Conservation (phyloP, 306 rosid genomes). For the Vachellia pachyceras region DNA sequence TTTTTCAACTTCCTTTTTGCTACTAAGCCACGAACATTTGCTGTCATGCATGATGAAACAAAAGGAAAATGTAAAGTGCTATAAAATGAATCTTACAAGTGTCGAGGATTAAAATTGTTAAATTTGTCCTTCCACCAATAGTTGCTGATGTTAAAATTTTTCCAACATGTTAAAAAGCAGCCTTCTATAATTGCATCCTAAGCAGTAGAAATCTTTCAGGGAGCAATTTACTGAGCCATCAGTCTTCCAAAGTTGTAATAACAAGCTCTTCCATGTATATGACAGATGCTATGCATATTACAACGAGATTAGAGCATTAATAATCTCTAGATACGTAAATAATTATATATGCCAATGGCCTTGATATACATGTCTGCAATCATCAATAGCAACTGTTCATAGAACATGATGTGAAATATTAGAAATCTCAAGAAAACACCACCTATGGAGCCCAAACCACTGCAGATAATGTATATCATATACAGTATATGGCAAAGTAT, state of each 20-base stretch:
- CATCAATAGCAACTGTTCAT: slow-evolving; percentile 7
- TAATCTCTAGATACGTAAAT: slow-evolving; percentile 3
- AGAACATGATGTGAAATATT: slow-evolving; percentile 16
- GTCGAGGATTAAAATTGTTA: slow-evolving; percentile 29
- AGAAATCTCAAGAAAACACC: neutral
- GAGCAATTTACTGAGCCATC: neutral
- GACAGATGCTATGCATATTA: slow-evolving; percentile 1
- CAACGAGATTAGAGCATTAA: neutral
- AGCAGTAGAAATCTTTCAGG: neutral
- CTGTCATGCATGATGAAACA: slow-evolving; percentile 54
- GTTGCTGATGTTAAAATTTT: neutral
- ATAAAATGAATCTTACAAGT: slow-evolving; percentile 6
- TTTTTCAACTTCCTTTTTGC: slow-evolving; percentile 69
- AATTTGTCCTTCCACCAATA: neutral
- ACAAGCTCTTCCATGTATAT: neutral
- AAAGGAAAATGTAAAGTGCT: neutral
- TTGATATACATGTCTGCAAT: slow-evolving; percentile 1
- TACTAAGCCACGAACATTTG: slow-evolving; percentile 70
- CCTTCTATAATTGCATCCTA: neutral
- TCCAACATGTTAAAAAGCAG: neutral
- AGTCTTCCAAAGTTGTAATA: neutral
- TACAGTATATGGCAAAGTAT: neutral
- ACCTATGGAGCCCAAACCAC: slow-evolving; percentile 17
- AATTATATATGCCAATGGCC: neutral
- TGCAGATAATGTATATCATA: neutral